Evolutionary conservation across 192 early-diverging fungal genomes (phyloP).

Genomic region (Coemansia sp.): DNA sequence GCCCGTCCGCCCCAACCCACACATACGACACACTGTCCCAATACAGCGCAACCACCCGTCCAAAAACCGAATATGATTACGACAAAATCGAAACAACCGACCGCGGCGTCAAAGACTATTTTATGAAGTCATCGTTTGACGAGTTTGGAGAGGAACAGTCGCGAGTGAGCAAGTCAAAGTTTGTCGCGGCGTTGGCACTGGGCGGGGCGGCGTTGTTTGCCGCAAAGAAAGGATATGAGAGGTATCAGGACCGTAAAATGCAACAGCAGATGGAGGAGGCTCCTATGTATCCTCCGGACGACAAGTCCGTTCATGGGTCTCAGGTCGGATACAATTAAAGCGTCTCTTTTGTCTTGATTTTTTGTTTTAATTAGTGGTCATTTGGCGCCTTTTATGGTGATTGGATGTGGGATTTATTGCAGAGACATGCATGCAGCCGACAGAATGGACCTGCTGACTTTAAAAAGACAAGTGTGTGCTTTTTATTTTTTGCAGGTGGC

Average conservation of each 20-base stretch:
- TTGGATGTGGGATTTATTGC: too few species aligned
- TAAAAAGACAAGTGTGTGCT: too few species aligned
- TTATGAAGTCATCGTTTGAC: constrained; percentile 11
- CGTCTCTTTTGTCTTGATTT: too few species aligned
- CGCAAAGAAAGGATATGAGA: neutral
- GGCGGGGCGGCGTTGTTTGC: constrained; percentile 8
- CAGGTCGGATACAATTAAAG: neutral
- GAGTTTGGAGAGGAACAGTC: constrained; percentile 6
- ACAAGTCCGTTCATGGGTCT: neutral
- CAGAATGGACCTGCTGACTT: too few species aligned
- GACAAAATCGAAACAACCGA: constrained; percentile 2
- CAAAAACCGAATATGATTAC: constrained; percentile 3
- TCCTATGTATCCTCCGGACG: neutral
- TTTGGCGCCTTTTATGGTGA: too few species aligned
- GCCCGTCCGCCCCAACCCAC: neutral
- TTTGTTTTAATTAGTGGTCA: too few species aligned
- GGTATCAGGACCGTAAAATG: neutral
- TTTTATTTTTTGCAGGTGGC: too few species aligned
- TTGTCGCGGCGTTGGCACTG: neutral
- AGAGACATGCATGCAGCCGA: too few species aligned
- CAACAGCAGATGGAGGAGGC: neutral
- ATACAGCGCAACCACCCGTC: neutral
- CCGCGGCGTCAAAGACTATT: constrained; percentile 6
- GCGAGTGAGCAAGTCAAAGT: constrained; percentile 12
- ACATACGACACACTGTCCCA: constrained; percentile 3